phyloP scores from a whole-genome alignment of 768 basidiomycete species.

The Pholiota conissans region DNA sequence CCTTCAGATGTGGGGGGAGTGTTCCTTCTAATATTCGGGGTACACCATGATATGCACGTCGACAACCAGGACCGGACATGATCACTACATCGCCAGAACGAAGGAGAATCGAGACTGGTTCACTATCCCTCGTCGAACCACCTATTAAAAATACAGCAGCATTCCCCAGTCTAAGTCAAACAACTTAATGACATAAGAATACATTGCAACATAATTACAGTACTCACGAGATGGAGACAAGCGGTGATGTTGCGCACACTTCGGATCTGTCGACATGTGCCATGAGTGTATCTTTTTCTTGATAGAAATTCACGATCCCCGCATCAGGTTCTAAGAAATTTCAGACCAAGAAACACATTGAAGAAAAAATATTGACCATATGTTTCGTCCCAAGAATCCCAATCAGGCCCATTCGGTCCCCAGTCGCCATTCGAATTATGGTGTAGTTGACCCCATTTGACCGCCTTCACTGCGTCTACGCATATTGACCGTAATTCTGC shows the following conservation, averaged over 20 bases:
- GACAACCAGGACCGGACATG: constrained; percentile 86
- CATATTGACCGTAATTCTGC: constrained; percentile 58
- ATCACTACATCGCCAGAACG: constrained; percentile 90
- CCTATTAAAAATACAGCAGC: constrained; percentile 91
- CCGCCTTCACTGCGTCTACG: constrained; percentile 52
- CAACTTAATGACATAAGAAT: not conserved
- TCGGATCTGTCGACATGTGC: constrained; percentile 98
- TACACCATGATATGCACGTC: constrained; percentile 92
- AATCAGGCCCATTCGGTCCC: constrained; percentile 57
- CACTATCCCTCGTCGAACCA: constrained; percentile 70
- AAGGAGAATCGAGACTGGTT: constrained; percentile 80
- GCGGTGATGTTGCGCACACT: constrained; percentile 86
- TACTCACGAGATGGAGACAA: constrained; percentile 90
- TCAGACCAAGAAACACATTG: not conserved
- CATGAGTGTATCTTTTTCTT: constrained; percentile 90
- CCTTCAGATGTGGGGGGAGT: constrained; percentile 60
- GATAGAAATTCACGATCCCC: constrained; percentile 96
- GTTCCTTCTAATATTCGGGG: constrained; percentile 86
- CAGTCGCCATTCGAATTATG: constrained; percentile 38
- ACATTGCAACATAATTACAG: not conserved
- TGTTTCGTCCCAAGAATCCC: constrained; percentile 72
- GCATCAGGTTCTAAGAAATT: constrained; percentile 79
- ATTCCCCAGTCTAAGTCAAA: constrained; percentile 70
- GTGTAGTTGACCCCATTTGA: constrained; percentile 76
- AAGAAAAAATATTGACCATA: constrained; percentile 57